phyloP scores from a whole-genome alignment of 2,329 filamentous ascomycete species.

The Colletotrichum echinochloae region DNA sequence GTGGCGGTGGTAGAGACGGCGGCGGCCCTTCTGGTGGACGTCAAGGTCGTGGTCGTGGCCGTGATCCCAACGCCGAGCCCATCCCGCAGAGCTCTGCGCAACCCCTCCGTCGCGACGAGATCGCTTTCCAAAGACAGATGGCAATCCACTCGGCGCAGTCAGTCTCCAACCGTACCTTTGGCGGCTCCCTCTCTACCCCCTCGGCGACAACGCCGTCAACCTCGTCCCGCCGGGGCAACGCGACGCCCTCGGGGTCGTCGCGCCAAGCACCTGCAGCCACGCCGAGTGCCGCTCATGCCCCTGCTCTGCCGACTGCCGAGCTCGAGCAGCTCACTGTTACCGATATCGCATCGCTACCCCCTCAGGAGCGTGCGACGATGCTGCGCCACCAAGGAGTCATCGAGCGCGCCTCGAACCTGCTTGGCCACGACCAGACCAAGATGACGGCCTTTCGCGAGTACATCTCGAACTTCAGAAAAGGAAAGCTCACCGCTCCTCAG shows the following conservation, averaged over 20 bases:
- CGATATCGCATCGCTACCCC: slow-evolving; percentile 67
- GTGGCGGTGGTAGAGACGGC: slow-evolving; percentile 55
- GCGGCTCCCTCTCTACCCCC: slow-evolving; percentile 79
- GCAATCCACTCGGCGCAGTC: slow-evolving; percentile 91
- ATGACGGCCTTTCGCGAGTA: slow-evolving; percentile 81
- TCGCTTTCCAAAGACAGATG: slow-evolving; percentile 92
- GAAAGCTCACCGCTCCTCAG: slow-evolving; percentile 76
- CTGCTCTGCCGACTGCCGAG: slow-evolving; percentile 46
- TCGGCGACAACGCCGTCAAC: slow-evolving; percentile 52
- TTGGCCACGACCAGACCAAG: slow-evolving; percentile 82
- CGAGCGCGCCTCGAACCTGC: slow-evolving; percentile 83
- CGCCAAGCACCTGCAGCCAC: slow-evolving; percentile 39
- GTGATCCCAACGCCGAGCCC: slow-evolving; percentile 88
- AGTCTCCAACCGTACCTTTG: slow-evolving; percentile 82
- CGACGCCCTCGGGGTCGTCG: slow-evolving; percentile 19
- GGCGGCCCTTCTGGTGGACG: slow-evolving; percentile 51
- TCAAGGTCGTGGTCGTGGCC: slow-evolving; percentile 69
- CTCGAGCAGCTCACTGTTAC: slow-evolving; percentile 65
- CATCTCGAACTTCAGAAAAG: slow-evolving; percentile 82
- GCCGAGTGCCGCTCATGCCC: slow-evolving; percentile 39
- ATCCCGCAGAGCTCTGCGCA: slow-evolving; percentile 82
- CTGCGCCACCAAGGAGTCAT: slow-evolving; percentile 86
- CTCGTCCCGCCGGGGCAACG: slow-evolving; percentile 41
- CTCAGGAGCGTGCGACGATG: slow-evolving; percentile 84
- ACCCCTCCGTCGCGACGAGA: slow-evolving; percentile 84